Base-by-base conservation (phyloP, 2,329 filamentous ascomycete genomes). In the Stachybotrys echinatus region DNA sequence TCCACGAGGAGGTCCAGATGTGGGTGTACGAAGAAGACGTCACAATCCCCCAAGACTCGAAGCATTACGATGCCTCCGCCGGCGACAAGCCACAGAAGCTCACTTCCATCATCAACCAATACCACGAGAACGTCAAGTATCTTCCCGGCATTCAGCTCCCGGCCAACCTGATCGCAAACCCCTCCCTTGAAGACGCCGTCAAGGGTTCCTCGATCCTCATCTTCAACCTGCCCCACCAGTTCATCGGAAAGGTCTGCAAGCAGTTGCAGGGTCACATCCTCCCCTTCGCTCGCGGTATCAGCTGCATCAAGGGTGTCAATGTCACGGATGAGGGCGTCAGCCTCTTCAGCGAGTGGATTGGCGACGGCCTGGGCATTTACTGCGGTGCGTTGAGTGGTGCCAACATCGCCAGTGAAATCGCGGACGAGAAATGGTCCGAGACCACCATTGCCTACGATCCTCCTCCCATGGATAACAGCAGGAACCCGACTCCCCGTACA, bases 51-150 rank as follows among this genome's bases (percentile, higher is more conserved):
- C 78, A 85, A 61, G 77, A 80, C 55, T 92, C 88, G 45, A 83
- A 82, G 58, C 80, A 90, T 72, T 91, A 90, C 76, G 78, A 88
- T 60, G 63, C 79, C 19, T 71, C 77, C 51, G 76, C 80, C 37
- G 79, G 80, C 62, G 79, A 82, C 55, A 76, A 83, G 55, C 82
- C 87, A 3, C 88, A 94, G 68, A 96, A 96, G 74, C 85, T 99
- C 68, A 96, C 94, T 7, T 70, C 83, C 47, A 72, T 99, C 60
- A 96, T 99, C 81, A 99, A 99, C 76, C 81, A 79, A 42, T 74
- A 88, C 63, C 92, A 97, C 74, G 94, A 99, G 75, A 99, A 99
- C 71, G 80, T 96, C 74, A 99, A 97, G 73, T 99, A 99, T 74
- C 87, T 99, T 10, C 90, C 92, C n/a, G 84, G 84, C 61, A 88